Base-by-base conservation (phyloP, 768 basidiomycete species). In the Hemileccinum impolitum region DNA sequence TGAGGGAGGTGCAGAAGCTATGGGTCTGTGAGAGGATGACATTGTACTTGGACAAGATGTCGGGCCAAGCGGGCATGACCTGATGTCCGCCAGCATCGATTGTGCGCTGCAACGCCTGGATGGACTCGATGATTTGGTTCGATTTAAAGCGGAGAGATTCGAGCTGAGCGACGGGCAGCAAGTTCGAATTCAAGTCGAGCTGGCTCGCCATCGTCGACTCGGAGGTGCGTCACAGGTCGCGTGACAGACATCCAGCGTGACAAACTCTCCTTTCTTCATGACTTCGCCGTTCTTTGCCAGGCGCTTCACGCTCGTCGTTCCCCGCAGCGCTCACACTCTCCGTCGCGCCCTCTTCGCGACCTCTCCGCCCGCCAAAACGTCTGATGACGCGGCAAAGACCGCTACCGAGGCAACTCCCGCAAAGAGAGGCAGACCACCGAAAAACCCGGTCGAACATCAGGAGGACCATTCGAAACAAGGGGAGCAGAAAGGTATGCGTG, bases 41-140 rank as follows among this genome's bases (percentile, higher is more conserved):
- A 57, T 84, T 90, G 78, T 91, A 92, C 72, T 90, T 91, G 13
- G 85, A 82, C 46, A 92, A 75, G 47, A 93, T 80, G 60, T 92
- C 90, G 3, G 90, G 90, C 90, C 90, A 92, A 8, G 86, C 68
- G 3, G 85, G 82, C 82, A 90, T 89, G n/a, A 62, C 72, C 32
- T 69, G 70, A 38, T 23, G 46, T 32, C 46, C 46, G 11, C 46
- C 39, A 1, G 71, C 73, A 45, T 87, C 83, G 56, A 90, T 72
- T 7, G 79, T 84, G 45, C 78, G 73, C 48, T 83, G 82, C 9
- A 90, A 72, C 0, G 73, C 71, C 48, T 81, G 72, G 19, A 90
- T 84, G 7, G 86, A 87, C 43, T 91, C 89, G 39, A 89, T 80
- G 31, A 90, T 87, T 63, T 90, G 87, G 51, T 78, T 81, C 4